Percentiles rank a stretch among this genome's conserved stretches.
These are phyloP conservation scores for Saccharomyces hybrid DNA, from an alignment of 1,139 yeast species.

Conservation along the genomic window DNA sequence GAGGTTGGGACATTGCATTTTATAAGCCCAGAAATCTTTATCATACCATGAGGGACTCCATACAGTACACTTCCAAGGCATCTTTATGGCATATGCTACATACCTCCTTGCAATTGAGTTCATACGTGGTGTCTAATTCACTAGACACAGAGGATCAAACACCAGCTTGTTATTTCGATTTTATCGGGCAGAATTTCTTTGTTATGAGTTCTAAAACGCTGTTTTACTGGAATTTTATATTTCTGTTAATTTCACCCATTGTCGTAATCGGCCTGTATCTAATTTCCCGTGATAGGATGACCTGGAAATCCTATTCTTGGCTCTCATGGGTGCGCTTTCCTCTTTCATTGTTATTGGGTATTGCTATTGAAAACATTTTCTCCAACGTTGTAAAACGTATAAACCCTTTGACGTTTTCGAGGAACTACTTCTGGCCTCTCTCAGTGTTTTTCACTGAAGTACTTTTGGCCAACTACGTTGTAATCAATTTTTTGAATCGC, in stretches of 20 bases:
- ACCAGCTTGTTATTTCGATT: constrained; percentile 54
- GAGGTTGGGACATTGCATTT: constrained; percentile 78
- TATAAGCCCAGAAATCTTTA: constrained; percentile 73
- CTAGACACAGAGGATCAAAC: constrained; percentile 29
- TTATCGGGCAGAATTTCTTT: constrained; percentile 49
- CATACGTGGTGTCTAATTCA: constrained; percentile 35
- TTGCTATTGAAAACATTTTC: constrained; percentile 32
- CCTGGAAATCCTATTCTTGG: constrained; percentile 38
- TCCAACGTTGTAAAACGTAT: constrained; percentile 10
- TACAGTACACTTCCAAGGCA: constrained; percentile 48
- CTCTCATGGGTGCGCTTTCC: constrained; percentile 51
- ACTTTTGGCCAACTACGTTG: constrained; percentile 46
- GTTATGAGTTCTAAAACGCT: constrained; percentile 45
- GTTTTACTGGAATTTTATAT: constrained; percentile 40
- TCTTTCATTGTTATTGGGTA: constrained; percentile 42
- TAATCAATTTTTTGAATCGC: constrained; percentile 46
- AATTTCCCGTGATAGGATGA: constrained; percentile 39
- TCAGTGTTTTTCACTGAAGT: constrained; percentile 40
- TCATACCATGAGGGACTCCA: constrained; percentile 70
- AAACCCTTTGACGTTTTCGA: constrained; percentile 56
- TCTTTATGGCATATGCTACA: constrained; percentile 81
- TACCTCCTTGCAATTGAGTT: constrained; percentile 52
- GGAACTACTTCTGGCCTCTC: constrained; percentile 45
- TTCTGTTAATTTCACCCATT: constrained; percentile 50
- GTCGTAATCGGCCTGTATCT: constrained; percentile 42